A percentile compares a stretch with the other conserved stretches of the same genome.
Evolutionary conservation across 2,329 filamentous ascomycete species (phyloP).

Genomic region (Monilinia polystroma): DNA sequence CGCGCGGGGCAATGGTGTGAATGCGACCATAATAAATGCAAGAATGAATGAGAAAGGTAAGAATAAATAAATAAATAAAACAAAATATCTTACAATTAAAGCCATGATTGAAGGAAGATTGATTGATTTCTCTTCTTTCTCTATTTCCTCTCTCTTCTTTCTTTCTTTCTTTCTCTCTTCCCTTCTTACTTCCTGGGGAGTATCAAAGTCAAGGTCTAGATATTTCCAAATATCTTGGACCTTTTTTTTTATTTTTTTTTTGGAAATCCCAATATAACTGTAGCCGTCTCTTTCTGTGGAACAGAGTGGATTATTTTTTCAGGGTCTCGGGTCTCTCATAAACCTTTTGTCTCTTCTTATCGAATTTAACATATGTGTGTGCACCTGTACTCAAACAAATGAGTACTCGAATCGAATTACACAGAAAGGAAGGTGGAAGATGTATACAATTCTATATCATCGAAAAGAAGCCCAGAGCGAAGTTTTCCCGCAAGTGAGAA

Average conservation of each 20-base stretch:
- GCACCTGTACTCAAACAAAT: too few relatives aligned
- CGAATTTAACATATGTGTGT: neutral
- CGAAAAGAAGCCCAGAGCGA: too few relatives aligned
- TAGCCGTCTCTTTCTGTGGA: conserved; percentile 14
- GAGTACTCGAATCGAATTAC: neutral
- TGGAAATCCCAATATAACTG: neutral
- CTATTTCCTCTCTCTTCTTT: too few relatives aligned
- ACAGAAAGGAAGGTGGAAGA: neutral
- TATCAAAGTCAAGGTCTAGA: conserved; percentile 8
- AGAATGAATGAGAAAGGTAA: neutral
- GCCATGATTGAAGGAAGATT: conserved; percentile 34
- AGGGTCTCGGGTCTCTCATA: neutral
- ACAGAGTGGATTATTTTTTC: neutral
- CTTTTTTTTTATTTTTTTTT: neutral
- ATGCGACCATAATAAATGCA: neutral
- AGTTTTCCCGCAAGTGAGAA: neutral
- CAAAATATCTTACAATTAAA: conserved; percentile 37
- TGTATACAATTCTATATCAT: too few relatives aligned
- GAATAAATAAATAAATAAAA: conserved; percentile 6
- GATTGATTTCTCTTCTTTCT: neutral
- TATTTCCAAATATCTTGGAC: conserved; percentile 10
- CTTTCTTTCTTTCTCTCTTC: neutral
- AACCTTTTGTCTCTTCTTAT: neutral
- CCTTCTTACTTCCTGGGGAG: conserved; percentile 3
- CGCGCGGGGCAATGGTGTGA: conserved; percentile 16